Percentiles rank a stretch among this genome's conserved stretches.
phyloP scores from a whole-genome alignment of 352 stramenopile genomes.

The Phytopythium kandeliae region DNA sequence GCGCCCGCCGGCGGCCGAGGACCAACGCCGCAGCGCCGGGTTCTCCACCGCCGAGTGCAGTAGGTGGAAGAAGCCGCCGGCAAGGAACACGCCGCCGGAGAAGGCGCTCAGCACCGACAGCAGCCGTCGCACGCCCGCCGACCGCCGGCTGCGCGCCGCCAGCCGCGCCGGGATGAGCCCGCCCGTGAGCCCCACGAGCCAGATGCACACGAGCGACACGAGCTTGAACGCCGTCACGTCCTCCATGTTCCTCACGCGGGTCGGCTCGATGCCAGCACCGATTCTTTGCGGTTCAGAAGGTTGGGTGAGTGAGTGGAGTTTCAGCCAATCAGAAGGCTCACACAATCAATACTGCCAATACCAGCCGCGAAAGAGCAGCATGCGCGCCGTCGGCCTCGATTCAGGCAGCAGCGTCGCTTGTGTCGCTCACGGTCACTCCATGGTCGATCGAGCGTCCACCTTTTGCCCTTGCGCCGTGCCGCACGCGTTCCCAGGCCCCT shows the following conservation, averaged over 20 bases:
- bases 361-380: too few species aligned
- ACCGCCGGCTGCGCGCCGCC: conserved; percentile 29
- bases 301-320: too few species aligned
- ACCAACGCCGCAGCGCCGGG: conserved; percentile 54
- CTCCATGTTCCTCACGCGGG: conserved; percentile 24
- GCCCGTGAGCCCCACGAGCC: conserved; percentile 55
- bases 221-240: conserved; percentile 71
- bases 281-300: too few species aligned
- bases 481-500: too few species aligned
- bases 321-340: too few species aligned
- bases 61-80: conserved; percentile 74
- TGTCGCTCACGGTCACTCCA: too few species aligned
- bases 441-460: too few species aligned
- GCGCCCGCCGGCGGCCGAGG: conserved; percentile 46
- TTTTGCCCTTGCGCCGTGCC: too few species aligned
- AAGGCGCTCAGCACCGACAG: conserved; percentile 59
- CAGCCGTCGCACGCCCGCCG: conserved; percentile 17
- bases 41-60: conserved; percentile 71
- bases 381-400: too few species aligned
- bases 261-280: too few species aligned
- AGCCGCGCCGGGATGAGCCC: conserved; percentile 49
- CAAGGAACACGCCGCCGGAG: conserved; percentile 71
- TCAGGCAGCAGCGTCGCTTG: too few species aligned
- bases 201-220: conserved; percentile 68
- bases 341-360: too few species aligned